These are phyloP conservation scores for Diplodia scrobiculata DNA, from an alignment of 2,329 filamentous ascomycete species.

Conservation along the genomic window DNA sequence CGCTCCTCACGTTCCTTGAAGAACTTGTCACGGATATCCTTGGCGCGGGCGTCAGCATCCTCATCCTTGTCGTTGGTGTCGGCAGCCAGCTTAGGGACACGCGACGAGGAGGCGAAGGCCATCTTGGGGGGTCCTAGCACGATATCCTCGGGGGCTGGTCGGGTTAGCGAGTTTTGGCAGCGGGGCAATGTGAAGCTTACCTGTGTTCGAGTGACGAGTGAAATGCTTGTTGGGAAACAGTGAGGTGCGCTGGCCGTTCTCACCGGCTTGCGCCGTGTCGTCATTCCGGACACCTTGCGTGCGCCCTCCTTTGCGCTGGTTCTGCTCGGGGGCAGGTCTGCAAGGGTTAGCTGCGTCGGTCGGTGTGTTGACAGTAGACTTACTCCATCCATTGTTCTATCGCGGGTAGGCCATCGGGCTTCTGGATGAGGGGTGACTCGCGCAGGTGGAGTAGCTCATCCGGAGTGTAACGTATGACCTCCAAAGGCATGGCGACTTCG, in stretches of 20 bases:
- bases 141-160: slow-evolving; percentile 72
- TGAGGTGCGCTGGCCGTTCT: slow-evolving; percentile 41
- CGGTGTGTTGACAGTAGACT: neutral
- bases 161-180: slow-evolving; percentile 33
- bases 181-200: slow-evolving; percentile 36
- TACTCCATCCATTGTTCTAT: slow-evolving; percentile 97
- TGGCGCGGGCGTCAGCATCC: slow-evolving; percentile 40
- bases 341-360: slow-evolving; percentile 4
- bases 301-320: slow-evolving; percentile 40
- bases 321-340: slow-evolving; percentile 24
- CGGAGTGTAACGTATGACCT: slow-evolving; percentile 63
- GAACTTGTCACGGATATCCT: slow-evolving; percentile 42
- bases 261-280: slow-evolving; percentile 23
- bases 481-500: slow-evolving; percentile 21
- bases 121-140: slow-evolving; percentile 82
- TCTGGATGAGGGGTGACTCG: slow-evolving; percentile 79
- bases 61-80: slow-evolving; percentile 45
- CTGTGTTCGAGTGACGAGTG: slow-evolving; percentile 54
- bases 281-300: slow-evolving; percentile 32
- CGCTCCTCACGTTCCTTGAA: slow-evolving; percentile 48
- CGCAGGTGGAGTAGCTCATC: slow-evolving; percentile 75
- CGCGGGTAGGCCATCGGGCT: slow-evolving; percentile 76
- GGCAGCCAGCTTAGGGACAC: slow-evolving; percentile 51
- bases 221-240: slow-evolving; percentile 50
- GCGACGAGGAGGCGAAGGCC: slow-evolving; percentile 76